A percentile compares a stretch with the other conserved stretches of the same genome.
Conservation (phyloP, 2,329 filamentous ascomycete genomes). For the Cryphonectria nitschkei region DNA sequence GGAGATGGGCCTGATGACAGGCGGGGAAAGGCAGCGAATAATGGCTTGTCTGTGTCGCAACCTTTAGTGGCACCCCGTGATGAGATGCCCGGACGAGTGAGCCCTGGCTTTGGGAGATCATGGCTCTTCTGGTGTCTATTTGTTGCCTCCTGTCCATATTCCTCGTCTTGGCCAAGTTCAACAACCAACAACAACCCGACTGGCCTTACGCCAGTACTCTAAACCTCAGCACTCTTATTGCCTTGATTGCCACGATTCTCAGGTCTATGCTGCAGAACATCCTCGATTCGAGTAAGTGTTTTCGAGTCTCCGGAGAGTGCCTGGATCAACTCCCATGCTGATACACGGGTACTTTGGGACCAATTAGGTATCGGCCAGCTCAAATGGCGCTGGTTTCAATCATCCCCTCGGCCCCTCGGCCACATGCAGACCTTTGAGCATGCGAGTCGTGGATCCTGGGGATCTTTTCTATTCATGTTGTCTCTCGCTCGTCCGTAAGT, state of each 20-base stretch:
- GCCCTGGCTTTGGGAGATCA: not conserved
- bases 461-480: not conserved
- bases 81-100: not conserved
- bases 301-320: not conserved
- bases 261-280: slow-evolving; percentile 1
- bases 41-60: not conserved
- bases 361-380: slow-evolving; percentile 1
- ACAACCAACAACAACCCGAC: slow-evolving; percentile 3
- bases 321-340: not conserved
- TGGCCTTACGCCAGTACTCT: slow-evolving; percentile 8
- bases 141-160: not conserved
- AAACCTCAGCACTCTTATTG: slow-evolving; percentile 10
- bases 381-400: slow-evolving; percentile 12
- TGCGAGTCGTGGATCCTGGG: slow-evolving; percentile 4
- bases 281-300: not conserved
- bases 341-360: not conserved
- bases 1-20: not conserved
- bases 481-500: not conserved
- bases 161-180: not conserved
- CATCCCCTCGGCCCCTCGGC: not conserved
- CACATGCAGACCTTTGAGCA: slow-evolving; percentile 5
- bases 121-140: not conserved
- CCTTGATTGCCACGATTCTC: slow-evolving; percentile 4
- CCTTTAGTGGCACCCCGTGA: not conserved
- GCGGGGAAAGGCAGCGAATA: not conserved